Percentiles rank a stretch among this genome's conserved stretches.
Evolutionary conservation across 176 grass and related monocot species (phyloP).

Genomic region (Avena atlantica): DNA sequence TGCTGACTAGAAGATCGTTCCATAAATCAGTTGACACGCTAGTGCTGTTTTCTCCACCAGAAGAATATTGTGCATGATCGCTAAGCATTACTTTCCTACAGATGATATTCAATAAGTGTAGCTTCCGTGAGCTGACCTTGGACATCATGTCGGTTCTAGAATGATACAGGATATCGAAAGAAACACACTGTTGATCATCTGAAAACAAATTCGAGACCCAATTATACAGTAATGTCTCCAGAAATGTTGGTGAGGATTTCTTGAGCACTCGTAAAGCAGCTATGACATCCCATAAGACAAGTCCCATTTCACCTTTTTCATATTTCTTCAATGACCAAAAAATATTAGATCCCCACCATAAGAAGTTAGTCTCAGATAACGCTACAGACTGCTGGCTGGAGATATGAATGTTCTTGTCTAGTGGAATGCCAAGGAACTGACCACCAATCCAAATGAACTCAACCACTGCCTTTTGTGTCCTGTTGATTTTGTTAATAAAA

Average conservation of each 20-base stretch:
- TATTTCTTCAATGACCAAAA: conserved; percentile 69
- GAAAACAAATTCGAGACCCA: conserved; percentile 76
- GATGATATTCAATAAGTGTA: conserved; percentile 78
- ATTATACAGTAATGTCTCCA: conserved; percentile 63
- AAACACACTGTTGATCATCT: conserved; percentile 34
- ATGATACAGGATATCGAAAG: conserved; percentile 47
- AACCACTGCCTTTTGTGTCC: conserved; percentile 82
- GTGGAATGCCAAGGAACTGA: conserved; percentile 72
- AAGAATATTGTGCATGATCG: conserved; percentile 32
- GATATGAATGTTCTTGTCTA: conserved; percentile 47
- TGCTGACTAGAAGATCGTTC: conserved; percentile 66
- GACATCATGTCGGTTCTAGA: conserved; percentile 32
- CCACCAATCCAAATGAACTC: conserved; percentile 82
- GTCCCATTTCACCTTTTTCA: conserved; percentile 56
- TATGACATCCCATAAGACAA: conserved; percentile 83
- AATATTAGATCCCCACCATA: conserved; percentile 77
- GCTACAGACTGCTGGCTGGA: conserved; percentile 34
- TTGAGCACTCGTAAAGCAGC: conserved; percentile 62
- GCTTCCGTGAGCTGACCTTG: conserved; percentile 59
- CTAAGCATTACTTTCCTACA: conserved; percentile 76
- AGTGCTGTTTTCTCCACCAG: conserved; percentile 33
- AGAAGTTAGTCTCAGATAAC: conserved; percentile 37
- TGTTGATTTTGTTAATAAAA: conserved; percentile 48
- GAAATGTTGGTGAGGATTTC: conserved; percentile 56
- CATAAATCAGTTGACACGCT: conserved; percentile 54